A percentile compares a stretch with the other conserved stretches of the same genome.
These are phyloP conservation scores for Pseudocercospora macadamiae DNA, from an alignment of 2,329 filamentous ascomycete species.

Conservation along the genomic window DNA sequence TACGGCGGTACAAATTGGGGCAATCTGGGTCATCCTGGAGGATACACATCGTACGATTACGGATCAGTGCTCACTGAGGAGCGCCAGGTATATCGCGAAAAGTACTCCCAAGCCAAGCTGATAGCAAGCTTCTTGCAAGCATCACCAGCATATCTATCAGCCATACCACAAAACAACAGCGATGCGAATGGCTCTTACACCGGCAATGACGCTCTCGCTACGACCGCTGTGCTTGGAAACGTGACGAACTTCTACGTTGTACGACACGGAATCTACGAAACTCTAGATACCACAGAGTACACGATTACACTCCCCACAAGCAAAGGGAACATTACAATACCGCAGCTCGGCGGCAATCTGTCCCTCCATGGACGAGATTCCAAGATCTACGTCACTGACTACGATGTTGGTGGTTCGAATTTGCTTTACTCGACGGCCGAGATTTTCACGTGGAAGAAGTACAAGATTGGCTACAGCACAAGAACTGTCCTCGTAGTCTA, in stretches of 20 bases:
- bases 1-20: slow-evolving; percentile 85
- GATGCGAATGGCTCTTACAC: slow-evolving; percentile 56
- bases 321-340: slow-evolving; percentile 60
- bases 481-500: slow-evolving; percentile 67
- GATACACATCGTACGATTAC: slow-evolving; percentile 62
- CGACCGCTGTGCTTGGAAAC: slow-evolving; percentile 64
- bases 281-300: slow-evolving; percentile 61
- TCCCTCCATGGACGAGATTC: slow-evolving; percentile 66
- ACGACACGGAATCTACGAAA: slow-evolving; percentile 66
- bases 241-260: slow-evolving; percentile 66
- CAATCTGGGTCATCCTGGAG: slow-evolving; percentile 71
- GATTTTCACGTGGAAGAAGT: slow-evolving; percentile 67
- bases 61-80: slow-evolving; percentile 69
- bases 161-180: slow-evolving; percentile 55
- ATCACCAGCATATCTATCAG: slow-evolving; percentile 69
- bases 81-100: slow-evolving; percentile 68
- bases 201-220: slow-evolving; percentile 55
- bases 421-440: slow-evolving; percentile 72
- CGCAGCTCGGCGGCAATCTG: slow-evolving; percentile 60
- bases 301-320: slow-evolving; percentile 65
- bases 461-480: slow-evolving; percentile 48
- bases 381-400: slow-evolving; percentile 69
- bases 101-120: slow-evolving; percentile 79
- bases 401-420: slow-evolving; percentile 61
- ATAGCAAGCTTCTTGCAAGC: slow-evolving; percentile 74